These are phyloP conservation scores for Acanthamoeba lenticulata DNA, from an alignment of 208 protist genomes.

Conservation along the genomic window DNA sequence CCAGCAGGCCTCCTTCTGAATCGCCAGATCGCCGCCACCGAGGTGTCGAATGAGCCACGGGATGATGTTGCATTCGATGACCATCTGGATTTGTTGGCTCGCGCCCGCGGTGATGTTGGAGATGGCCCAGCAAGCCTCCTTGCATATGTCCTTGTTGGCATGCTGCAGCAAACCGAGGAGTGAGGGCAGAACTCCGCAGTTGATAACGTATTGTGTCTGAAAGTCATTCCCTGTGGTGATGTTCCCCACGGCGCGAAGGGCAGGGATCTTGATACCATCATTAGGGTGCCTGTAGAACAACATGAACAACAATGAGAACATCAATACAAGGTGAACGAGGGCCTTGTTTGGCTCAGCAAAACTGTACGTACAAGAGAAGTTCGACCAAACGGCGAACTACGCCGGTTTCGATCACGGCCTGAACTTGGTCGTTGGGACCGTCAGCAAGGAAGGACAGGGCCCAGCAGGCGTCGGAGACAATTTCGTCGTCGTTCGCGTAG, in stretches of 20 bases:
- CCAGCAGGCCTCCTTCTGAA: conserved; percentile 98
- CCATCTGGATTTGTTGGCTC: neutral
- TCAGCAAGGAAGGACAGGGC: conserved; percentile 72
- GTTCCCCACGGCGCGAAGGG: conserved; percentile 97
- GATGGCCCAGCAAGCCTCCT: conserved; percentile 98
- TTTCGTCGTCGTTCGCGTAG: conserved; percentile 92
- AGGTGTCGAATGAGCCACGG: conserved; percentile 92
- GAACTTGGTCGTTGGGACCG: neutral
- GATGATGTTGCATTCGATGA: conserved; percentile 90
- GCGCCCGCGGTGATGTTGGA: no score
- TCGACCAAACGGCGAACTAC: neutral
- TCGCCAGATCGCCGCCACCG: conserved; percentile 90
- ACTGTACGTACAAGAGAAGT: neutral
- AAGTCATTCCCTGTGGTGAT: conserved; percentile 96
- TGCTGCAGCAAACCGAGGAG: conserved; percentile 90
- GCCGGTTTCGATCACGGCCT: neutral
- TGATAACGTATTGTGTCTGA: conserved; percentile 95
- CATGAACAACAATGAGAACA: no score
- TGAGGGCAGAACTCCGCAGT: conserved; percentile 88
- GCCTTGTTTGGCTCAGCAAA: neutral
- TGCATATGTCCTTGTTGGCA: conserved; percentile 91
- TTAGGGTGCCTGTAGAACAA: conserved; percentile 60
- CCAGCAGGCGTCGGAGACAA: conserved; percentile 97
- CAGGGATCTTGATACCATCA: conserved; percentile 91
- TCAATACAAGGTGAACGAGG: neutral